Base-by-base conservation (phyloP, 148 eudicot genomes). In the Pouteria glomerata region DNA sequence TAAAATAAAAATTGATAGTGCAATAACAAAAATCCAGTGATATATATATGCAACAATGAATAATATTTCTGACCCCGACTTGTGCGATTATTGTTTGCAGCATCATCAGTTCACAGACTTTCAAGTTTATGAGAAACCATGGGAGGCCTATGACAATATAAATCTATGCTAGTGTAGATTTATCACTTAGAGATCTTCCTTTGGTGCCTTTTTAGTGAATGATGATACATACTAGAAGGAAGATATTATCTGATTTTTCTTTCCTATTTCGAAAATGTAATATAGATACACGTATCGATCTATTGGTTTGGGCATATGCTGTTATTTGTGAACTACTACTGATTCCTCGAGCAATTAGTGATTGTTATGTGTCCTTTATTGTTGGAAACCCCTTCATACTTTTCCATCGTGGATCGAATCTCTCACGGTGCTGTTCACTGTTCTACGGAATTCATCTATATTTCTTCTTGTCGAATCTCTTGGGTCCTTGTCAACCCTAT, bases 71-170 rank as follows among this genome's bases (percentile, higher is more conserved):
- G 26, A 57, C 16, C 18, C 42, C 53, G 19, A n/a, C 3, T 4
- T 19, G 13, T 19, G n/a, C 39, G 34, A n/a, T n/a, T 15, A 29
- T 45, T 66, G 27, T 53, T 39, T 71, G 80, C 81, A 78, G 81
- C 52, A 55, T 61, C 73, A 66, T 73, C 80, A 66, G 8, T 30
- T 47, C 63, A 30, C 67, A n/a, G 51, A 26, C 37, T 57, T 77
- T 16, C 51, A 72, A 69, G 53, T 42, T 66, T 45, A 34, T 57
- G 76, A 73, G 18, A 77, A 72, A 30, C 35, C 48, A 34, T 76
- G 75, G 79, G 79, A 70, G 31, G 71, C 57, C 69, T 57, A 42
- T 64, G 41, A 57, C 73, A 41, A 19, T 26, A 55, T 35, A 55
- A 37, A 69, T 37, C 72, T 55, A 35, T 16, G 30, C 15, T 53